Percentiles rank a stretch among this genome's conserved stretches.
Evolutionary conservation across 1,139 yeast genomes (phyloP).

Genomic region (Protomyces arabidopsidicola): DNA sequence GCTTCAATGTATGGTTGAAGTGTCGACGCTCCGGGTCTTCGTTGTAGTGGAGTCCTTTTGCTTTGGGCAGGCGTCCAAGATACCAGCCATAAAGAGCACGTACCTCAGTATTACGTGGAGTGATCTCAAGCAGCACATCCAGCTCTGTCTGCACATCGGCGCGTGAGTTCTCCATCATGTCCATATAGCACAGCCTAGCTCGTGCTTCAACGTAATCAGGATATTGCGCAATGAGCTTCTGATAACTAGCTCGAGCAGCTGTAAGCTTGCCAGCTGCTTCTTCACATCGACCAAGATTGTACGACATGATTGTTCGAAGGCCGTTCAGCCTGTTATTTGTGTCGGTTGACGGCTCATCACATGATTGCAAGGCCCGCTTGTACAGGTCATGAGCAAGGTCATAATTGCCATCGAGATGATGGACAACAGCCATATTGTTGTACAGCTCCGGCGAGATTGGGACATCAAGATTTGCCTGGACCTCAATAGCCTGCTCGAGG

Average conservation of each 20-base stretch:
- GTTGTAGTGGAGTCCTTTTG: slow-evolving; percentile 43
- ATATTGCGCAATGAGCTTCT: slow-evolving; percentile 51
- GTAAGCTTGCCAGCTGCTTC: slow-evolving; percentile 45
- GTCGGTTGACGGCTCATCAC: slow-evolving; percentile 32
- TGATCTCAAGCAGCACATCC: slow-evolving; percentile 50
- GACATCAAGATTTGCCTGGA: slow-evolving; percentile 44
- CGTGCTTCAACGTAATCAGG: slow-evolving; percentile 61
- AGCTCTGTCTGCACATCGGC: slow-evolving; percentile 53
- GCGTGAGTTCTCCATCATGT: slow-evolving; percentile 37
- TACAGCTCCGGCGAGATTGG: slow-evolving; percentile 62
- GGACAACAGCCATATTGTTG: slow-evolving; percentile 82
- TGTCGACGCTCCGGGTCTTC: slow-evolving; percentile 60
- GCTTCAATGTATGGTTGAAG: slow-evolving; percentile 77
- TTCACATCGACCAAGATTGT: slow-evolving; percentile 43
- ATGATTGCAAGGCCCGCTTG: slow-evolving; percentile 48
- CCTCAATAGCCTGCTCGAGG: slow-evolving; percentile 44
- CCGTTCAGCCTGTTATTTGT: slow-evolving; percentile 19
- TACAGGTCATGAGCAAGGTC: slow-evolving; percentile 52
- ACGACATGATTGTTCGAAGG: slow-evolving; percentile 38
- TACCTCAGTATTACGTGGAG: slow-evolving; percentile 66
- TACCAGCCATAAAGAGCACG: slow-evolving; percentile 94
- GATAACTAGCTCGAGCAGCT: slow-evolving; percentile 53
- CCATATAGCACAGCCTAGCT: slow-evolving; percentile 29
- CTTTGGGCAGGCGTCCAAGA: slow-evolving; percentile 55
- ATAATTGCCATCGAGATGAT: slow-evolving; percentile 60